These are phyloP conservation scores for Phytophthora syringae DNA, from an alignment of 352 stramenopile species.

Conservation along the genomic window DNA sequence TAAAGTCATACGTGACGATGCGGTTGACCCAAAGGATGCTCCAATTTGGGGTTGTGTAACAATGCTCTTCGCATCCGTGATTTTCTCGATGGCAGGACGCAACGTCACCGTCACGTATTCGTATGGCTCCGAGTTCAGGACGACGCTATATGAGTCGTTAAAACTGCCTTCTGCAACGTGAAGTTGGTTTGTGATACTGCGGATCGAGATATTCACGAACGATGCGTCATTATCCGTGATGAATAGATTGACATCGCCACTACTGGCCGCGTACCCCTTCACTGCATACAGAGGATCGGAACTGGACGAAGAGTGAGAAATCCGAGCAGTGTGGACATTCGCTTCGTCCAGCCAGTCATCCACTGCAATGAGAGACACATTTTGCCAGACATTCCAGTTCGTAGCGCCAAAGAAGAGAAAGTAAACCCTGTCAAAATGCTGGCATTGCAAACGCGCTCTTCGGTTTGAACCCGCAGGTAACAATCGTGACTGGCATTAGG, in stretches of 20 bases:
- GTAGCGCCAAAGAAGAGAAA: slow-evolving; percentile 55
- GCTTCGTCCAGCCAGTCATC: slow-evolving; percentile 70
- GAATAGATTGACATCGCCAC: slow-evolving; percentile 36
- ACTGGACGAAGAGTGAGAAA: slow-evolving; percentile 58
- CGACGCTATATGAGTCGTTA: slow-evolving; percentile 75
- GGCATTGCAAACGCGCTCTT: slow-evolving; percentile 58
- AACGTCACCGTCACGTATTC: slow-evolving; percentile 60
- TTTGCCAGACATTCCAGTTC: slow-evolving; percentile 75
- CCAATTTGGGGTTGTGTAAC: slow-evolving; percentile 44
- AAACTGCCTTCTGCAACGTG: slow-evolving; percentile 80
- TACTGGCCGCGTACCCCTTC: slow-evolving; percentile 34
- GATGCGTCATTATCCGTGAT: slow-evolving; percentile 76
- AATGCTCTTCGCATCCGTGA: slow-evolving; percentile 38
- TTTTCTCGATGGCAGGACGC: slow-evolving; percentile 44
- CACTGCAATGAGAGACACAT: slow-evolving; percentile 61
- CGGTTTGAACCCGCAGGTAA: slow-evolving; percentile 47
- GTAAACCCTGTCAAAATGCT: slow-evolving; percentile 45
- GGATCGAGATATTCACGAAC: slow-evolving; percentile 67
- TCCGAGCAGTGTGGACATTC: slow-evolving; percentile 50
- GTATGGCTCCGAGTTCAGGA: slow-evolving; percentile 69
- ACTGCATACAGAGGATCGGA: slow-evolving; percentile 55
- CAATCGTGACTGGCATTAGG: slow-evolving; percentile 61
- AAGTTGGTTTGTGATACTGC: slow-evolving; percentile 37
- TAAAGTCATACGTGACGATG: slow-evolving; percentile 28
- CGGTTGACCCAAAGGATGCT: slow-evolving; percentile 14